Conservation (phyloP, 179 eudicot genomes). For the Silene coronaria region DNA sequence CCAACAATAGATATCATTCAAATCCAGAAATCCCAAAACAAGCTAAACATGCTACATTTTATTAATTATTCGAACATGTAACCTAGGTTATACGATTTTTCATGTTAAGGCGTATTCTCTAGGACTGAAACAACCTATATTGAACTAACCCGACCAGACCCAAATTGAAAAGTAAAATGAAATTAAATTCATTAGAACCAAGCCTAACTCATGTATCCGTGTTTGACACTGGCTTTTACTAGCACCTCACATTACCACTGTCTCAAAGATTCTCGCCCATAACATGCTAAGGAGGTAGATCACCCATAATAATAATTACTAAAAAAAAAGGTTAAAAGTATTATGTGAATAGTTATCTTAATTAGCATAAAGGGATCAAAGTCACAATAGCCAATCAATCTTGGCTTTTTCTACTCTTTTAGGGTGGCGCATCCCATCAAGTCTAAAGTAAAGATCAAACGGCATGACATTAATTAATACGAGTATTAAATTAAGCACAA, state of each 20-base stretch:
- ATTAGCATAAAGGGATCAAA: constrained; percentile 2
- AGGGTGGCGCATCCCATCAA: constrained; percentile 10
- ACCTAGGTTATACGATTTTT: too few relatives aligned
- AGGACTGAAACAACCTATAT: too few relatives aligned
- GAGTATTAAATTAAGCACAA: not conserved
- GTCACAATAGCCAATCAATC: not conserved
- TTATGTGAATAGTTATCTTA: not conserved
- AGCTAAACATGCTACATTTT: not conserved
- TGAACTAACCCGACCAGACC: too few relatives aligned
- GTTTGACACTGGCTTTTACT: not conserved
- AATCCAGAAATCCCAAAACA: too few relatives aligned
- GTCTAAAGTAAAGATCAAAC: constrained; percentile 2
- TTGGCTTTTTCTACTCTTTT: not conserved
- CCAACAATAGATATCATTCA: too few relatives aligned
- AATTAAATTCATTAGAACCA: too few relatives aligned
- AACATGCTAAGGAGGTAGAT: not conserved
- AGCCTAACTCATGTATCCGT: not conserved
- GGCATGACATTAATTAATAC: not conserved
- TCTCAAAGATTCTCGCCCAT: not conserved
- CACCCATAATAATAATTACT: not conserved
- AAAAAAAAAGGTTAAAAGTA: not conserved
- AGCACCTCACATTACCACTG: too few relatives aligned
- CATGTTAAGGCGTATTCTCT: too few relatives aligned
- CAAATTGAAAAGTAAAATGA: too few relatives aligned
- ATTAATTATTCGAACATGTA: not conserved